A percentile compares a stretch with the other conserved stretches of the same genome.
Conservation (phyloP, 352 stramenopile species). For the Phytopythium litorale region DNA sequence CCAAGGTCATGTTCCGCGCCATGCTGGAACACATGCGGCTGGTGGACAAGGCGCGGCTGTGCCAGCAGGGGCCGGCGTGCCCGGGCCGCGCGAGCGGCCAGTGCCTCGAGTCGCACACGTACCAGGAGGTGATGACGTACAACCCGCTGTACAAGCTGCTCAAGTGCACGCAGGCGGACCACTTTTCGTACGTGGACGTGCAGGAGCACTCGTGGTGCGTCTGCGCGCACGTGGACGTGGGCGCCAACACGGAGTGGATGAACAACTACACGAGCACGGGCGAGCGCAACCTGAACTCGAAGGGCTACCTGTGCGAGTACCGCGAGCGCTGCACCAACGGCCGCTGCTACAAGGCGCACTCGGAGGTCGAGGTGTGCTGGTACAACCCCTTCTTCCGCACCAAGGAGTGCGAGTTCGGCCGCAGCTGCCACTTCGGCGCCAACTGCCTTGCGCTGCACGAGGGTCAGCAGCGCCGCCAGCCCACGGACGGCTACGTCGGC, state of each 20-base stretch:
- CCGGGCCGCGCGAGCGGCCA: slow-evolving; percentile 12
- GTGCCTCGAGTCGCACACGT: slow-evolving; percentile 39
- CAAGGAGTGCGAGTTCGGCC: slow-evolving; percentile 32
- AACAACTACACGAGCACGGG: slow-evolving; percentile 10
- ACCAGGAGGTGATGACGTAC: slow-evolving; percentile 49
- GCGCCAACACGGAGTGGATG: slow-evolving; percentile 38
- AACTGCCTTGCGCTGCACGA: slow-evolving; percentile 8
- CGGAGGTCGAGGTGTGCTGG: slow-evolving; percentile 44
- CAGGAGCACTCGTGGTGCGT: slow-evolving; percentile 38
- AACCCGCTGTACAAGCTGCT: slow-evolving; percentile 51
- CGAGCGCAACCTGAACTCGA: slow-evolving; percentile 13
- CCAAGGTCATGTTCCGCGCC: slow-evolving; percentile 35
- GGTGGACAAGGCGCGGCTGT: slow-evolving; percentile 43
- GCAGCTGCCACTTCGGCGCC: slow-evolving; percentile 14
- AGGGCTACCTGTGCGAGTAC: slow-evolving; percentile 26
- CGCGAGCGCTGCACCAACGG: slow-evolving; percentile 27
- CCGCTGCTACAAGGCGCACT: slow-evolving; percentile 40
- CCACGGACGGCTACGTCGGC: slow-evolving; percentile 28
- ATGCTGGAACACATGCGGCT: slow-evolving; percentile 51
- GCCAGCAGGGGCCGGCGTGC: slow-evolving; percentile 15
- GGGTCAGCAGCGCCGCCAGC: slow-evolving; percentile 22
- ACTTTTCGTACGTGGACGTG: slow-evolving; percentile 39
- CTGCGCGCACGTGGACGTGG: slow-evolving; percentile 43
- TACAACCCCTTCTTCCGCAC: slow-evolving; percentile 48
- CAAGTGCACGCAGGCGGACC: slow-evolving; percentile 31